Evolutionary conservation across 495 filamentous ascomycete species (phyloP), one percentile per base, ranked within the genome.

Genomic region (Aspergillus saccharolyticus): DNA sequence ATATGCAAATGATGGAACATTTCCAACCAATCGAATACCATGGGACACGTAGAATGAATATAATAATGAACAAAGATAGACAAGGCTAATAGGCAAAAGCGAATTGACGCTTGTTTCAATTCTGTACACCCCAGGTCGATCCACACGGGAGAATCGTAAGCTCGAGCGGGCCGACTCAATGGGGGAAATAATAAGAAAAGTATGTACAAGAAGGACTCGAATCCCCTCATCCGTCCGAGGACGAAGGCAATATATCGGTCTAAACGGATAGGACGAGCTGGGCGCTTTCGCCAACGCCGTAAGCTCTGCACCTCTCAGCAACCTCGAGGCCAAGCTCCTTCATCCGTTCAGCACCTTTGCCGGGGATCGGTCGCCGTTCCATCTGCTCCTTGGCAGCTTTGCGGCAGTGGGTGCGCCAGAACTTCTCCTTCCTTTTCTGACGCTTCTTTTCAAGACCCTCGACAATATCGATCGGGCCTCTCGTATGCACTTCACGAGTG

Each of bases 391-490:
- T 84, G 64, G 74, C 80, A 58, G 78, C 78, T 72, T 85, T 85
- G 55, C 83, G 80, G 73, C 83, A 90, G 63, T 91, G 84, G 72
- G 94, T 90, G 66, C 91, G 86, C 73, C 84, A 87, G 66, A 88
- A 91, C 69, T 93, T 94, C 73, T 96, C 89, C 72, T 86, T 89
- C 54, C 94, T 89, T 53, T 91, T 85, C 72, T 92, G 89, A 44
- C 93, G 85, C 74, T 94, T 96, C 73, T 89, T 85, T 77, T 97
- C 94, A 8, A 98, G 84, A 6, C 94, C 94, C 67, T 96, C 91
- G 72, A 96, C 90, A 60, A 98, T 97, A 67, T 97, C 95, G 62
- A 97, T 92, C 25, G 94, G 91, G 46, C 91, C 90, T 58, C 94
- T 83, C 24, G 81, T 81, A 58, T 89, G 84, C 22, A 78, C 59